These are phyloP conservation scores for Metschnikowia kofuensis DNA, from an alignment of 805 yeast species.

Conservation along the genomic window DNA sequence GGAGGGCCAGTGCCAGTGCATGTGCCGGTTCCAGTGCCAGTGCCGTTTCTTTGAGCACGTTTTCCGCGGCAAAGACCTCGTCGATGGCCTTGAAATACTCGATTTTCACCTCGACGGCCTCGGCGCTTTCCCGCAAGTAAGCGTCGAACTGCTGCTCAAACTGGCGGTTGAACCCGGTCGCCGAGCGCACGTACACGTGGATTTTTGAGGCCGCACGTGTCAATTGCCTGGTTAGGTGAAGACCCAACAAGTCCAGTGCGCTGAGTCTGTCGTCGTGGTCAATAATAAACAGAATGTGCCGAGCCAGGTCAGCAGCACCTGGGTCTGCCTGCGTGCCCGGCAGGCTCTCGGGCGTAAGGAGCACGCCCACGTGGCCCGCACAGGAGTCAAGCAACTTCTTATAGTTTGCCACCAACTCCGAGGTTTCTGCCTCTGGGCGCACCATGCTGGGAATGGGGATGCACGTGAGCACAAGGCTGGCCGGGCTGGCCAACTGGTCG, in stretches of 20 bases:
- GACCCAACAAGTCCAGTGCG: conserved; percentile 31
- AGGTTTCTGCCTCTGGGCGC: conserved; percentile 14
- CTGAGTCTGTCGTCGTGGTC: conserved; percentile 33
- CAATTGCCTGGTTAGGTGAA: conserved; percentile 26
- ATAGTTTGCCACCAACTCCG: conserved; percentile 19
- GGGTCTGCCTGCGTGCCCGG: neutral
- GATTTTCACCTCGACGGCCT: conserved; percentile 1
- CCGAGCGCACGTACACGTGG: conserved; percentile 12
- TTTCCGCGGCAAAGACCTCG: conserved; percentile 3
- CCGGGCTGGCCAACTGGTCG: conserved; percentile 26
- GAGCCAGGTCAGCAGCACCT: neutral
- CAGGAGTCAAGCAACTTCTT: conserved; percentile 26
- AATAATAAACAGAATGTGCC: conserved; percentile 25
- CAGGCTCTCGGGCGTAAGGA: conserved; percentile 15
- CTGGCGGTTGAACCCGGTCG: conserved; percentile 12
- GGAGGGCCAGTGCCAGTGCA: neutral
- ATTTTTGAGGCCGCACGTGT: conserved; percentile 6
- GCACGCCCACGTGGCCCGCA: conserved; percentile 32
- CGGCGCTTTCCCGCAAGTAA: conserved; percentile 7
- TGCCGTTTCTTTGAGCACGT: neutral
- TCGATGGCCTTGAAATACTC: conserved; percentile 10
- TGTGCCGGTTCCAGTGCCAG: too few relatives aligned
- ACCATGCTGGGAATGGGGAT: conserved; percentile 12
- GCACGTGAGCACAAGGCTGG: conserved; percentile 28
- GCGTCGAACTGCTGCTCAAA: conserved; percentile 17